Evolutionary conservation across 73 alveolate genomes (phyloP).

Genomic region (Tetrahymena malaccensis): DNA sequence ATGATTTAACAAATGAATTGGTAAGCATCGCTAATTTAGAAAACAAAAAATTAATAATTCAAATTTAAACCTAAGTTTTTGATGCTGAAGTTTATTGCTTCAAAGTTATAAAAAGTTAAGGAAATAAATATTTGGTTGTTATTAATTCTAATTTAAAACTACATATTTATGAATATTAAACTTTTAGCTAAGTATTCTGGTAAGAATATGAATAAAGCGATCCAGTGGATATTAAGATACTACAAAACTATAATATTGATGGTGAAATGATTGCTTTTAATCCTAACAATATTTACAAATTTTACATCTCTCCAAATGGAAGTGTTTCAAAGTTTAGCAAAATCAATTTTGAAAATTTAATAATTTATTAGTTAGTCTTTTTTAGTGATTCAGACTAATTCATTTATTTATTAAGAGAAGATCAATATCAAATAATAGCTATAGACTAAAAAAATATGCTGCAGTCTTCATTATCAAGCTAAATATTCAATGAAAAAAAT

Average conservation of each 20-base stretch:
- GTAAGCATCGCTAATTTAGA: not conserved
- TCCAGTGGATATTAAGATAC: not conserved
- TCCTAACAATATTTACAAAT: not conserved
- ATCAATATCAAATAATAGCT: not conserved
- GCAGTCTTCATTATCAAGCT: not conserved
- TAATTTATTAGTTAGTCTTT: not conserved
- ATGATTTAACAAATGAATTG: not conserved
- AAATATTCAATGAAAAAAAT: no score
- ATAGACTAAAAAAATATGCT: not conserved
- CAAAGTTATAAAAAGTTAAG: not conserved
- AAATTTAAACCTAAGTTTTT: not conserved
- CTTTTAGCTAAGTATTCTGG: not conserved
- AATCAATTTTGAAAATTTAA: not conserved
- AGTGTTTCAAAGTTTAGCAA: not conserved
- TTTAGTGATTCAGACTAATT: not conserved
- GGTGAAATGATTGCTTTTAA: not conserved
- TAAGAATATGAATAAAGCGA: not conserved
- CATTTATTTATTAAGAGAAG: not conserved
- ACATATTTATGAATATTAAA: not conserved
- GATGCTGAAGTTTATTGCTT: not conserved
- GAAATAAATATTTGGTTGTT: not conserved
- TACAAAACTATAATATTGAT: not conserved
- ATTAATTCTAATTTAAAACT: not conserved
- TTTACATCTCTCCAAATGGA: not conserved
- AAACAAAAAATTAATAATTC: not conserved